Evolutionary conservation across 2,329 filamentous ascomycete genomes (phyloP), one percentile per base, ranked within the genome.

Genomic region (Thermothelomyces thermophilus): DNA sequence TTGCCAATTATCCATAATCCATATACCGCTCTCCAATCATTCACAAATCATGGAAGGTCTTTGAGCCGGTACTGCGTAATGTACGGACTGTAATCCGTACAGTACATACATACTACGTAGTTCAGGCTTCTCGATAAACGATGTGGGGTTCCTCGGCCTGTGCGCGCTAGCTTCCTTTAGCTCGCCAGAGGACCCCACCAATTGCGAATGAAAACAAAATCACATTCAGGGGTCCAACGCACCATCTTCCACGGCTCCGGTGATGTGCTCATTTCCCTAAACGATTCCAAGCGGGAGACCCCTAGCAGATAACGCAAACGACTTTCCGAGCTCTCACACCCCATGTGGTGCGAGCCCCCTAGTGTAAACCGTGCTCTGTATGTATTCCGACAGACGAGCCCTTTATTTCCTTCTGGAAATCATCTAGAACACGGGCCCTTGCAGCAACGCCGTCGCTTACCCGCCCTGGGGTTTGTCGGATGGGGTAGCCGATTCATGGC

Each of bases 371-470:
- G n/a, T n/a, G n/a, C n/a, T n/a, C n/a, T n/a, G n/a, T n/a, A n/a
- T n/a, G n/a, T 45, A 37, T 45, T 36, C 35, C 14, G 7, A 3
- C 17, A 22, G 17, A 28, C 24, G 10, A 16, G 10, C 16, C 24
- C 24, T 26, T n/a, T 11, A 24, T 10, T 3, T 5, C 10, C 22
- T 52, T 52, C 45, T 48, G 41, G 50, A 52, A 48, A 19, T n/a
- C 24, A 11, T 40, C 48, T 42, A 41, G 48, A 51, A 20, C 13
- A 31, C 24, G 10, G n/a, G n/a, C 14, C 2, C 24, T 22, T 42
- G 37, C 31, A 48, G 37, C n/a, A 19, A 8, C 37, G n/a, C n/a
- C 45, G 19, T 40, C 19, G 44, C 35, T 39, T 40, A 13, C 46
- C 22, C 7, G 39, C 22, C 9, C 13, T 14, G 24, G 28, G 6